These are phyloP conservation scores for Fusarium nematophilum DNA, from an alignment of 2,329 filamentous ascomycete species.

Conservation along the genomic window DNA sequence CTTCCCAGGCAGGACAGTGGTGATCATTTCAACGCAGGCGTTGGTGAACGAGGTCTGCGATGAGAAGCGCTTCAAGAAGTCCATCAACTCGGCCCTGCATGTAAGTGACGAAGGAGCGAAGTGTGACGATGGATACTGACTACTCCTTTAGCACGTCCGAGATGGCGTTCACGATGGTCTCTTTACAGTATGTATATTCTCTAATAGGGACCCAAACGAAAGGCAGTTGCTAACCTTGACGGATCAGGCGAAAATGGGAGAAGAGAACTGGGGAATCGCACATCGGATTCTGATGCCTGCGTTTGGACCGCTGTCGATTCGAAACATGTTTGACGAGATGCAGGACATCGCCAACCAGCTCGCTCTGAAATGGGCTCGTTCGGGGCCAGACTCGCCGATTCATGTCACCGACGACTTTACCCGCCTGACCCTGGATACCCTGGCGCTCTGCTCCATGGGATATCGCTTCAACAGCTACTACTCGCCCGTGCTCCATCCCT, in stretches of 20 bases:
- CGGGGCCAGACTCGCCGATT: conserved; percentile 68
- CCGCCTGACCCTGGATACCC: conserved; percentile 75
- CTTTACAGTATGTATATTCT: conserved; percentile 63
- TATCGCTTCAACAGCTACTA: conserved; percentile 82
- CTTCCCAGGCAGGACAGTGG: conserved; percentile 36
- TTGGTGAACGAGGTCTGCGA: conserved; percentile 73
- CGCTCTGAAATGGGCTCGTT: conserved; percentile 74
- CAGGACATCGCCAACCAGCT: conserved; percentile 74
- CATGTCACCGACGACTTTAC: conserved; percentile 75
- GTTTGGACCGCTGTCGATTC: conserved; percentile 75
- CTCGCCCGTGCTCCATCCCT: conserved; percentile 73
- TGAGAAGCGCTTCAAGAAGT: conserved; percentile 72
- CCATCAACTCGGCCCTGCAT: conserved; percentile 59
- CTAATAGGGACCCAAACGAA: background rate
- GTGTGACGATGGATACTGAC: background rate
- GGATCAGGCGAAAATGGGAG: conserved; percentile 55
- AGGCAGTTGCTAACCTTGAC: conserved; percentile 39
- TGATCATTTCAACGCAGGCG: conserved; percentile 65
- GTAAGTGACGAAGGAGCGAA: conserved; percentile 38
- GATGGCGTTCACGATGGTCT: conserved; percentile 73
- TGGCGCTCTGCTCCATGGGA: conserved; percentile 75
- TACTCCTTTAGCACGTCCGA: conserved; percentile 59
- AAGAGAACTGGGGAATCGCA: conserved; percentile 74
- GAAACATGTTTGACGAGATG: conserved; percentile 76
- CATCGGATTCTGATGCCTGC: conserved; percentile 73